Percentiles rank a stretch among this genome's conserved stretches.
phyloP scores from a whole-genome alignment of 495 filamentous ascomycete genomes.

The Apodospora peruviana region DNA sequence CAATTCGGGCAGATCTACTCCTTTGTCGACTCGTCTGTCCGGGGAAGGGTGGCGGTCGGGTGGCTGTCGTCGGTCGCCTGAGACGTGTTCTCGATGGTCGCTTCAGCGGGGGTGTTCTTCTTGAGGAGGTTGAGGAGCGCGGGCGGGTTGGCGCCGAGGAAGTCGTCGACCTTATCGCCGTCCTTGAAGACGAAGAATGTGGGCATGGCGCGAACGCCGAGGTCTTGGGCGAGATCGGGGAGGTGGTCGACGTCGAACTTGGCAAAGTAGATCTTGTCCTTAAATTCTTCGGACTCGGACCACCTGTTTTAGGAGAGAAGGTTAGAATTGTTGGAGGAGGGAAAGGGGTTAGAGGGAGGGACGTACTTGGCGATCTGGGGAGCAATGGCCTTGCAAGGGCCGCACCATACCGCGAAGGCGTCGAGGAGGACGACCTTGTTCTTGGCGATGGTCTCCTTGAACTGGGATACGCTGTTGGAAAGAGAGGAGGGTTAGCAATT shows the following conservation, averaged over 20 bases:
- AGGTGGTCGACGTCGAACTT: slow-evolving; percentile 92
- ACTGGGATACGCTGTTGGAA: slow-evolving; percentile 54
- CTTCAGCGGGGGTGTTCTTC: slow-evolving; percentile 11
- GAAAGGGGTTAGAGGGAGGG: neutral
- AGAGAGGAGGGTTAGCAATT: slow-evolving; percentile 8
- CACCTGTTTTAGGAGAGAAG: slow-evolving; percentile 31
- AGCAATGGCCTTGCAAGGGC: slow-evolving; percentile 87
- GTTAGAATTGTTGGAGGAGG: neutral
- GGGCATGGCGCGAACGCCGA: slow-evolving; percentile 90
- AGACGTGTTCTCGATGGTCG: no score
- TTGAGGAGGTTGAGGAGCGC: slow-evolving; percentile 12
- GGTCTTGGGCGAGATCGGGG: slow-evolving; percentile 67
- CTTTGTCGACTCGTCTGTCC: no score
- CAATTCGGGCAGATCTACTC: no score
- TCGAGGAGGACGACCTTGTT: slow-evolving; percentile 72
- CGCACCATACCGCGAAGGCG: slow-evolving; percentile 89
- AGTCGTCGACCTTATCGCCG: slow-evolving; percentile 55
- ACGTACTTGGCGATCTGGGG: slow-evolving; percentile 58
- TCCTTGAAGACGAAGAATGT: slow-evolving; percentile 85
- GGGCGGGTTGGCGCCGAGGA: slow-evolving; percentile 76
- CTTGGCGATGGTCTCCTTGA: slow-evolving; percentile 47
- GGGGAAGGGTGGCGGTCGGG: no score
- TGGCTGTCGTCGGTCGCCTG: no score
- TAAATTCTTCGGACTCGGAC: slow-evolving; percentile 44
- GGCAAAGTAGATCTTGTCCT: slow-evolving; percentile 60